phyloP scores from a whole-genome alignment of 2,329 filamentous ascomycete genomes.

The Epichloe glyceriae region DNA sequence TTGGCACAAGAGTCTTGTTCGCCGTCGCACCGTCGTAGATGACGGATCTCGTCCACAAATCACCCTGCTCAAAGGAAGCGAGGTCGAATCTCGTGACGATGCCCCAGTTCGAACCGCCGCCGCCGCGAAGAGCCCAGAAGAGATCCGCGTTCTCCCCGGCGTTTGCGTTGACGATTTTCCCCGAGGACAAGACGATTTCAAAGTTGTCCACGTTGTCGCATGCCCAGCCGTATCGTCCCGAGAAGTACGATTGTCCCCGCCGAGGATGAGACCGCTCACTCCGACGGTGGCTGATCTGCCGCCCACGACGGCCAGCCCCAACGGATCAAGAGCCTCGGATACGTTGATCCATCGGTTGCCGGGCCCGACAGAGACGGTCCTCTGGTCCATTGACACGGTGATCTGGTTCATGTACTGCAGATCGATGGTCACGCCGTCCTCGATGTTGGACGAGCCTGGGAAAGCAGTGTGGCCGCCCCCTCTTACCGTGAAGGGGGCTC shows the following conservation, averaged over 20 bases:
- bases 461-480: conserved; percentile 21
- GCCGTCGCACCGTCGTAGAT: conserved; percentile 11
- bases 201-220: conserved; percentile 12
- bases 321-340: conserved; percentile 8
- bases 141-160: conserved; percentile 31
- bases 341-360: conserved; percentile 13
- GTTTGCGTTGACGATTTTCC: conserved; percentile 26
- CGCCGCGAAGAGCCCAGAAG: conserved; percentile 44
- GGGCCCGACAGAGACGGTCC: conserved; percentile 8
- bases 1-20: conserved; percentile 12
- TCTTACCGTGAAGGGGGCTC: conserved; percentile 20
- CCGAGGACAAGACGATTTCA: conserved; percentile 27
- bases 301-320: conserved; percentile 12
- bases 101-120: conserved; percentile 44
- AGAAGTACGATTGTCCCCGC: conserved; percentile 15
- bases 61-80: conserved; percentile 21
- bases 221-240: conserved; percentile 11
- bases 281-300: conserved; percentile 12
- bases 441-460: conserved; percentile 15
- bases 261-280: conserved; percentile 14
- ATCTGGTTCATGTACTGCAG: conserved; percentile 13
- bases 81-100: conserved; percentile 38
- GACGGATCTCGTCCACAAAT: conserved; percentile 23
- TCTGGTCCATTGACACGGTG: conserved; percentile 8
- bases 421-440: conserved; percentile 17